Evolutionary conservation across 2,329 filamentous ascomycete species (phyloP).

Genomic region (Pyrenophora graminea): DNA sequence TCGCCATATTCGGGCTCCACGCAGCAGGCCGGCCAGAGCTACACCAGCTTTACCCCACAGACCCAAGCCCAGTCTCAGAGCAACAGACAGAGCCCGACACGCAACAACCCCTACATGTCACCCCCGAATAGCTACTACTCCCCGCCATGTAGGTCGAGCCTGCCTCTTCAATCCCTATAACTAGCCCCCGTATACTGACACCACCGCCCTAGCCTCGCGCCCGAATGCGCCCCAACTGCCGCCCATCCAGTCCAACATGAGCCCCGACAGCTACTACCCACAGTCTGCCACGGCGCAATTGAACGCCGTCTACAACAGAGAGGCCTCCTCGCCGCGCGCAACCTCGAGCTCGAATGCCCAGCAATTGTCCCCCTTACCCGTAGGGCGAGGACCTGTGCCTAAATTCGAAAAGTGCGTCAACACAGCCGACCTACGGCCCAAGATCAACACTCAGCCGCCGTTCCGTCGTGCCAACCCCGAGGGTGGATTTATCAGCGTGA

Average conservation of each 20-base stretch:
- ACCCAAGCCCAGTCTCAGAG: constrained; percentile 36
- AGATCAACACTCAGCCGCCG: constrained; percentile 82
- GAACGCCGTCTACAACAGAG: constrained; percentile 66
- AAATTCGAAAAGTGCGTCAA: constrained; percentile 82
- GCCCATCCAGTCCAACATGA: constrained; percentile 72
- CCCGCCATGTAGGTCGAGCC: constrained; percentile 56
- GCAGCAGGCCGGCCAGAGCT: constrained; percentile 52
- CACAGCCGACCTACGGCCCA: constrained; percentile 75
- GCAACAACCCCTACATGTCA: constrained; percentile 63
- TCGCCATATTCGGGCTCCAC: constrained; percentile 74
- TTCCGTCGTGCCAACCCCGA: constrained; percentile 95
- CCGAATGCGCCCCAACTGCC: constrained; percentile 71
- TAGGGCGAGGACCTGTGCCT: constrained; percentile 71
- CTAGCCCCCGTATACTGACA: constrained; percentile 27
- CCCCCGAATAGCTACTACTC: constrained; percentile 63
- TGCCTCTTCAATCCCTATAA: constrained; percentile 4
- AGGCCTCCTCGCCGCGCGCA: constrained; percentile 55
- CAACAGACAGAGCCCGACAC: constrained; percentile 80
- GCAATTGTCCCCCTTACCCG: constrained; percentile 48
- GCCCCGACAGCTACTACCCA: constrained; percentile 72
- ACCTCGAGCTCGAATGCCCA: constrained; percentile 51
- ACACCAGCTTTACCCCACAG: constrained; percentile 51
- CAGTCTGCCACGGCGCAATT: constrained; percentile 71
- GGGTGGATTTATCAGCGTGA: constrained; percentile 94
- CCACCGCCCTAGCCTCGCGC: constrained; percentile 44